Base-by-base conservation (phyloP, 495 filamentous ascomycete genomes). In the Haplographium delicatum region DNA sequence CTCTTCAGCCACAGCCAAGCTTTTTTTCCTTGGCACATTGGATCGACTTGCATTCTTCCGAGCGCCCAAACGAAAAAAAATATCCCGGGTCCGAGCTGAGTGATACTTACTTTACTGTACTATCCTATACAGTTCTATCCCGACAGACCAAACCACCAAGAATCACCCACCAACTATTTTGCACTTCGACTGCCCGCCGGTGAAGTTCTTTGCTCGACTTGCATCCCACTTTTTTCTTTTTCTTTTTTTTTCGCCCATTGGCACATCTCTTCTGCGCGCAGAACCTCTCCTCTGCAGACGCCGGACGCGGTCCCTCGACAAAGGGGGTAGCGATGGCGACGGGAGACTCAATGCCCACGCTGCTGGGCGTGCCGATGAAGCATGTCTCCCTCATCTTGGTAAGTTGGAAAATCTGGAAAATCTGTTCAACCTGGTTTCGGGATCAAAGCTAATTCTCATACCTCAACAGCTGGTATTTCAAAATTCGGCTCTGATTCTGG, bases 331-430 rank as follows among this genome's bases (percentile, higher is more conserved):
- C 47, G 25, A 58, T 51, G 31, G 59, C 55, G 13, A 51, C 51
- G 45, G 47, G 44, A 23, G 16, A 47, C 22, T 46, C 26, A 24
- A 39, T 33, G 46, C 70, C 71, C 50, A 68, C 64, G n/a, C 39
- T 75, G 28, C 62, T 86, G 62, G 87, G 85, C 47, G 59, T 88
- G 57, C 76, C 84, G 23, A 76, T 89, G 76, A 93, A 88, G 71
- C 80, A 83, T 64, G 67, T 85, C 20, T 89, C 89, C 33, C 76
- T 95, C 56, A 71, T 88, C 58, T 81, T 87, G 60, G 91, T 94
- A 78, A 51, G 78, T 5, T 13, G 1, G 24, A n/a, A n/a, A n/a
- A n/a, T 26, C 44, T 58, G n/a, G 11, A 18, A 20, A 42, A 13
- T 5, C 10, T 7, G 18, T 30, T 24, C 33, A 1, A 23, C 27